These are phyloP conservation scores for Euphorbia corollata DNA, from an alignment of 441 rosid species.

Conservation along the genomic window DNA sequence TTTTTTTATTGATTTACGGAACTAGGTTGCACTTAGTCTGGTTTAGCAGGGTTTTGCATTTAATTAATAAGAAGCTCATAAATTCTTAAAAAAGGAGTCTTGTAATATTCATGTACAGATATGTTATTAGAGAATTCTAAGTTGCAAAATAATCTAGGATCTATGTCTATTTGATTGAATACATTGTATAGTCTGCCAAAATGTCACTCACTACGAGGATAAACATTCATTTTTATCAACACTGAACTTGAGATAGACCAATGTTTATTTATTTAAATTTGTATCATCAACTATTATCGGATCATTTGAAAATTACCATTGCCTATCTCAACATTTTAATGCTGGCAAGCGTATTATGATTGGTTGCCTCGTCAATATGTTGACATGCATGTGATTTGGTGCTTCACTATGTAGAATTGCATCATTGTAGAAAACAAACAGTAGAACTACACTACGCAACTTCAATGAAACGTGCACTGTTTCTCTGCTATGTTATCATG, in stretches of 20 bases:
- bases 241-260: neutral
- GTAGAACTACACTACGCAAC: neutral
- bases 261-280: neutral
- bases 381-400: neutral
- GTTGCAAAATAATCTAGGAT: too few species aligned
- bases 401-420: neutral
- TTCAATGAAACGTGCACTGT: neutral
- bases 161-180: neutral
- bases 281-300: neutral
- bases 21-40: neutral
- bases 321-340: neutral
- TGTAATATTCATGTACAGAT: too few species aligned
- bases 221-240: neutral
- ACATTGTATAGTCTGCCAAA: neutral
- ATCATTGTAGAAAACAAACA: neutral
- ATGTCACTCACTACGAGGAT: neutral
- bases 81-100: neutral
- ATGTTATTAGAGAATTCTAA: too few species aligned
- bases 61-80: neutral
- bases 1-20: neutral
- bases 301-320: slow-evolving; percentile 6
- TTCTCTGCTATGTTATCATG: neutral
- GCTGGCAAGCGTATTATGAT: slow-evolving; percentile 3
- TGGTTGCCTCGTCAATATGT: neutral
- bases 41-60: neutral